Base-by-base conservation (phyloP, 495 filamentous ascomycete genomes). In the Neurospora sp. region DNA sequence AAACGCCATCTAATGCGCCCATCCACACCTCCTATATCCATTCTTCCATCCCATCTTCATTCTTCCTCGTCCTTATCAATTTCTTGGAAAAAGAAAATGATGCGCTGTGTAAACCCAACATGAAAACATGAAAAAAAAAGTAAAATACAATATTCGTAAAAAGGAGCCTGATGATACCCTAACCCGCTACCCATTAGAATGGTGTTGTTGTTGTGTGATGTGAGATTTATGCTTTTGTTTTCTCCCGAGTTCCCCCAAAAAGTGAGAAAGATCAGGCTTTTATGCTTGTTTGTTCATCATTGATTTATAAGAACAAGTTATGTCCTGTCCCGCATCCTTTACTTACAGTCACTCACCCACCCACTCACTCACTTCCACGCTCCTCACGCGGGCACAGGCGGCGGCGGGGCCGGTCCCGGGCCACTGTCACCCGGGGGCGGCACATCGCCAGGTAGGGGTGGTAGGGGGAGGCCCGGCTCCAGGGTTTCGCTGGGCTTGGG, bases 401-500 rank as follows among this genome's bases (percentile, higher is more conserved):
- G 77, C 14, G 79, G 73, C 27, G 75, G 76, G 37, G 9, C 74
- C 74, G 8, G 70, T 44, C 7, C 74, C 75, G n/a, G 62, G 14
- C 54, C 49, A 7, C 72, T 46, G 5, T 70, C 73, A 35, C 60
- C 73, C 35, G 69, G 69, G 2, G 60, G 39, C 10, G 69, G 41
- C 16, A 40, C 73, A 37, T 72, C 72, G 23, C 41, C 71, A 5
- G 73, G 71, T 27, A 75, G 38, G 5, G 75, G 74, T 20, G 79
- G 77, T 12, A 80, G 71, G 7, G 77, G 74, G 11, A 78, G 46
- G 6, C 78, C 78, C 1, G 75, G 71, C 54, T 80, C 72, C 4
- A 80, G 72, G 39, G 76, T 39, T 9, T 79, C 78, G 4, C 74
- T 46, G 5, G 83, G 81, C 39, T 82, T 81, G 1, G 84, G 85